A percentile compares a stretch with the other conserved stretches of the same genome.
These are phyloP conservation scores for Arxiozyma bovina DNA, from an alignment of 1,139 yeast genomes.

Conservation along the genomic window DNA sequence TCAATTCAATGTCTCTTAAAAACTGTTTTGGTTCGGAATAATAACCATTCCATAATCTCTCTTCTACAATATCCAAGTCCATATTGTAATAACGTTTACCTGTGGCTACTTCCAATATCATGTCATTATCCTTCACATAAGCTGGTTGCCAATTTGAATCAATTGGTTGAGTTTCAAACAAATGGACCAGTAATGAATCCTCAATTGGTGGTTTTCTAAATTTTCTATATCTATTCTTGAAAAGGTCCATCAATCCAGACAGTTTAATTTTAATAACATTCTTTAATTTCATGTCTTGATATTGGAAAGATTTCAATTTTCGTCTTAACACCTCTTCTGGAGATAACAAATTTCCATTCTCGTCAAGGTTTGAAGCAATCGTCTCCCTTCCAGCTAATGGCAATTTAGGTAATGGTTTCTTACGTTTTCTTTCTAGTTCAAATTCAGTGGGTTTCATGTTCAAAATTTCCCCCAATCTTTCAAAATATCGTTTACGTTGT, in stretches of 20 bases:
- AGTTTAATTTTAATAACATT: slow-evolving; percentile 77
- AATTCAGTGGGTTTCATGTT: slow-evolving; percentile 54
- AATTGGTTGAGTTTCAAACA: slow-evolving; percentile 52
- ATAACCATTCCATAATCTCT: slow-evolving; percentile 91
- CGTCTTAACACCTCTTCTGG: slow-evolving; percentile 22
- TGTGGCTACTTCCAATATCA: slow-evolving; percentile 70
- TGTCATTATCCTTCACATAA: slow-evolving; percentile 60
- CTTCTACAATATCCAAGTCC: slow-evolving; percentile 91
- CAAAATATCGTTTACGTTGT: slow-evolving; percentile 49
- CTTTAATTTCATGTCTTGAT: slow-evolving; percentile 71
- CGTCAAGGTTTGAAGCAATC: slow-evolving; percentile 14
- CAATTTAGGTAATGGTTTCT: slow-evolving; percentile 35
- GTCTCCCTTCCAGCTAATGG: slow-evolving; percentile 34
- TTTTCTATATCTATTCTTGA: slow-evolving; percentile 77
- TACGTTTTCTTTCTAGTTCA: slow-evolving; percentile 34
- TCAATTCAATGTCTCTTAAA: slow-evolving; percentile 73
- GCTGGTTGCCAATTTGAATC: slow-evolving; percentile 33
- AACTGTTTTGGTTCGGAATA: slow-evolving; percentile 91
- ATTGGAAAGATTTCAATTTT: slow-evolving; percentile 45
- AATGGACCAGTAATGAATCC: slow-evolving; percentile 59
- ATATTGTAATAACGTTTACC: slow-evolving; percentile 72
- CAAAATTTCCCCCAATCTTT: slow-evolving; percentile 46
- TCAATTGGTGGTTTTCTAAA: slow-evolving; percentile 88
- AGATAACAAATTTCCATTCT: slow-evolving; percentile 20
- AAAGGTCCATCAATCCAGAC: slow-evolving; percentile 81